phyloP scores from a whole-genome alignment of 441 rosid genomes.

The Aleurites moluccanus region DNA sequence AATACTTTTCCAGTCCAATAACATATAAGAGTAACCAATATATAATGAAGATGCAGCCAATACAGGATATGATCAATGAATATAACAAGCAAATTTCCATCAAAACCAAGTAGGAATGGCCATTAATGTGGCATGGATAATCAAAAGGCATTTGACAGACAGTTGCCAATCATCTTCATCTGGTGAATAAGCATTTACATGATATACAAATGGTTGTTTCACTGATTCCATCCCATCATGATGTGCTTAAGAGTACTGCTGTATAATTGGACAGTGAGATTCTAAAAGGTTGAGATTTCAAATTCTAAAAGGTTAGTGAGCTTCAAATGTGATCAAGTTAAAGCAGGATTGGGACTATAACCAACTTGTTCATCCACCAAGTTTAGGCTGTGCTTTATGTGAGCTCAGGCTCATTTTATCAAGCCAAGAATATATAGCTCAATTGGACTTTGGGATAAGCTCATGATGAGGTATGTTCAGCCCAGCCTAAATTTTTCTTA shows the following conservation, averaged over 20 bases:
- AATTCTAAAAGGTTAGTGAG: too few species aligned
- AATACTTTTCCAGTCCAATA: background rate
- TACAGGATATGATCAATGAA: conserved; percentile 1
- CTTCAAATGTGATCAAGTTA: too few species aligned
- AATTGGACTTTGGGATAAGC: background rate
- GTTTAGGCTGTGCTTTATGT: background rate
- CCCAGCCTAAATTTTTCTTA: background rate
- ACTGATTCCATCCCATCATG: too few species aligned
- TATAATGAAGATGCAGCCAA: background rate
- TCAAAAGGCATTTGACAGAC: background rate
- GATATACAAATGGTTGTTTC: too few species aligned
- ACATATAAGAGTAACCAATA: background rate
- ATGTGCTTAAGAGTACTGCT: too few species aligned
- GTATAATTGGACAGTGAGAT: too few species aligned
- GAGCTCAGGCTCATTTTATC: background rate
- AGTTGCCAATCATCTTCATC: too few species aligned
- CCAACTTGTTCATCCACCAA: background rate
- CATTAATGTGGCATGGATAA: background rate
- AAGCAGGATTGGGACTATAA: too few species aligned
- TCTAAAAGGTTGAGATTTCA: too few species aligned
- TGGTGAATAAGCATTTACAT: too few species aligned
- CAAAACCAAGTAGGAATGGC: background rate
- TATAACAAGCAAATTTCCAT: background rate
- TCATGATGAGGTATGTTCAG: background rate
- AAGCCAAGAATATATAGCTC: background rate